Evolutionary conservation across 2,329 filamentous ascomycete genomes (phyloP), one percentile per base, ranked within the genome.

Genomic region (Diplodia seriata): DNA sequence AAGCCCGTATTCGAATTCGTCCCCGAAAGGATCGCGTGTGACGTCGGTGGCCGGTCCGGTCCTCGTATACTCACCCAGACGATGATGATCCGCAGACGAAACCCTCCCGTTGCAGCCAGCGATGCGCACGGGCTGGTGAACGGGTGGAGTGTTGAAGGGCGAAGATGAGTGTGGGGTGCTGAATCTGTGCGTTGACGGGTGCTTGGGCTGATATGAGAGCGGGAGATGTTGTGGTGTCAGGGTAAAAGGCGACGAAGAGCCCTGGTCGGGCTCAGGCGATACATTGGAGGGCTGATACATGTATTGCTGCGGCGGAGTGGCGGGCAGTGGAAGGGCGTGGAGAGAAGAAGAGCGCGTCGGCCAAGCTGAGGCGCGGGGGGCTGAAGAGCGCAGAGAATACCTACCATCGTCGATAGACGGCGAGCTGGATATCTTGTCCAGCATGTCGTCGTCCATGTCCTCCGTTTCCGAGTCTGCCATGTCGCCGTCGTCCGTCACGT

Each of bases 381-480:
- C 47, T 54, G 55, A 38, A 33, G 54, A 68, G 76, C 77, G 76
- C 72, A 78, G 75, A 81, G 80, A 81, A 82, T 84, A 95, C 93
- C 86, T 89, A 99, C 94, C 94, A 90, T 98, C 94, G 85, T 97
- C 93, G 81, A 99, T 99, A 74, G 94, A 98, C 77, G 95, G 95
- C 75, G 94, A 98, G 81, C 94, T 98, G 75, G 94, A 98, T 72
- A 99, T 97, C 81, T 95, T 95, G 83, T 98, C 95, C 91, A 97
- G 93, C 89, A 97, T 89, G 80, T 98, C 94, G 80, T 97, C 89
- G 76, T 96, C 93, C 78, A 93, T 82, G 69, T 87, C 85, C 40
- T 81, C 85, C 40, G 81, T 82, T 70, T 92, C 87, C 57, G 85
- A 91, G 74, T 90, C 89, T 59, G 88, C 88, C 71, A 83, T 78